These are phyloP conservation scores for Allium fistulosum DNA, from an alignment of 106 monocot genomes.

Conservation along the genomic window DNA sequence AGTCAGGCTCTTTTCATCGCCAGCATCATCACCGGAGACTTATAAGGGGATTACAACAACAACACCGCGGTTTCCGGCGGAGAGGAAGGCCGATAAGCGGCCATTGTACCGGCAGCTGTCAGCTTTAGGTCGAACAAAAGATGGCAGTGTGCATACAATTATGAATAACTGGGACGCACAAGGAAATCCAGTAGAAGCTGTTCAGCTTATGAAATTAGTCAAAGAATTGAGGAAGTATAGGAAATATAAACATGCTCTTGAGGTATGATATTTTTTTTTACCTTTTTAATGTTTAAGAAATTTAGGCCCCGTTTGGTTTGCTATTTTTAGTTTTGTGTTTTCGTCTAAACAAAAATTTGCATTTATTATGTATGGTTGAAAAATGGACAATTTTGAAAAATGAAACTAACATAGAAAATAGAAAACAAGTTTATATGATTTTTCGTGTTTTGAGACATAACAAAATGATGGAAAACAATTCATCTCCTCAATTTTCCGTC, in stretches of 20 bases:
- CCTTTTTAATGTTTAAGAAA: too few species aligned
- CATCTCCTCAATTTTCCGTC: too few species aligned
- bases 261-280: constrained; percentile 17
- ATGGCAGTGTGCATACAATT: constrained; percentile 47
- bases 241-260: constrained; percentile 45
- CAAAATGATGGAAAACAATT: too few species aligned
- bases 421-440: too few species aligned
- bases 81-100: not conserved
- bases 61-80: not conserved
- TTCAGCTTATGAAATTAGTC: constrained; percentile 34
- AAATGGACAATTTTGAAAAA: too few species aligned
- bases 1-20: constrained; percentile 23
- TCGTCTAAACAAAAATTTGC: too few species aligned
- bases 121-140: constrained; percentile 34
- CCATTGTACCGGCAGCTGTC: constrained; percentile 44
- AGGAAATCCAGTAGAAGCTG: constrained; percentile 22
- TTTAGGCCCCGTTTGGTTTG: too few species aligned
- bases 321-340: too few species aligned
- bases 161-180: constrained; percentile 64
- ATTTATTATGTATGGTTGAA: too few species aligned
- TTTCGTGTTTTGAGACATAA: too few species aligned
- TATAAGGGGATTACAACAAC: not conserved
- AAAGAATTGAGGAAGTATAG: constrained; percentile 50
- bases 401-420: too few species aligned
- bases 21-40: not conserved